Evolutionary conservation across 352 stramenopile species (phyloP), one percentile per base, ranked within the genome.

Genomic region (Phytophthora citrophthora): DNA sequence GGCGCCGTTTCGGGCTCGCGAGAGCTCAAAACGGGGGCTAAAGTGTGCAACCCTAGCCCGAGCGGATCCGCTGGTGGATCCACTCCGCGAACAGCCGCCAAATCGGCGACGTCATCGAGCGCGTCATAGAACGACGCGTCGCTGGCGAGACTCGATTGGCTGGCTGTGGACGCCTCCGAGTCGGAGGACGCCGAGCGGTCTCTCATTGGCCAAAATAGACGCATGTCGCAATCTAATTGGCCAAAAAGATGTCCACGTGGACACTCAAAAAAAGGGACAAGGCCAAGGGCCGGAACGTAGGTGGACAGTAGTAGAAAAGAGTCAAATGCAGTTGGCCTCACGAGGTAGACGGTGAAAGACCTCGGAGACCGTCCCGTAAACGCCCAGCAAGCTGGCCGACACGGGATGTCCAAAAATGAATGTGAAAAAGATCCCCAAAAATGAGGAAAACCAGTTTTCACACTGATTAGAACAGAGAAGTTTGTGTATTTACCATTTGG

Each of bases 81-180:
- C 26, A 1, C 26, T 29, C 26, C 26, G 26, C 6, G 26, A 29
- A 20, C 20, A 20, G 20, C 26, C 4, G 26, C 26, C 26, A 29
- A 1, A 7, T 29, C 34, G 34, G 34, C 15, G 12, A 9, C 12
- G 34, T 41, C 15, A 32, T 9, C 29, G 13, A 8, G 2, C 36
- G 52, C 52, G 40, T 13, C 36, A 36, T 60, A 51, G 5, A 60
- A 60, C 24, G 52, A 60, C 52, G 16, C 52, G 12, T 60, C 40
- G 40, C 34, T 67, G 58, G 13, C 57, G 16, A 57, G 56, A 11
- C 47, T 58, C 2, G 56, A 64, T 11, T 53, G 47, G 24, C 46
- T 64, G 47, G 46, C 47, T 26, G 47, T 65, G 11, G 57, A 64
- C 13, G n/a, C 13, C 36, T 64, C 47, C 18, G 47, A 58, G 27